Evolutionary conservation across 2,329 filamentous ascomycete species (phyloP).

Genomic region (Colletotrichum sp.): DNA sequence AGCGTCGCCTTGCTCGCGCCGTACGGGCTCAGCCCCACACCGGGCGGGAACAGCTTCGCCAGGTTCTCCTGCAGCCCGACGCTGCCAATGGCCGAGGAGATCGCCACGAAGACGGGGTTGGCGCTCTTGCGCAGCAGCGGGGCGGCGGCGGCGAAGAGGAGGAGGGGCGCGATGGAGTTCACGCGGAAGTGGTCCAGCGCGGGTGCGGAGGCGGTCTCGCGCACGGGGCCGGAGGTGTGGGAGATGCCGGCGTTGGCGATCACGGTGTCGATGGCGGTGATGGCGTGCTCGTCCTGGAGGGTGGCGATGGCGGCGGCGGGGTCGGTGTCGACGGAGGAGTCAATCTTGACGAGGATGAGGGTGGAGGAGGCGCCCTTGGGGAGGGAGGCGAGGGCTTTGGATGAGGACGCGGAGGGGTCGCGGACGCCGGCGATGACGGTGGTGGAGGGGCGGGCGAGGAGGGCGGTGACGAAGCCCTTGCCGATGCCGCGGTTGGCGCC

Average conservation of each 20-base stretch:
- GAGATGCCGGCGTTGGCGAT: conserved; percentile 57
- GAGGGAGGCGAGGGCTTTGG: conserved; percentile 37
- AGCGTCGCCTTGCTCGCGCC: conserved; percentile 24
- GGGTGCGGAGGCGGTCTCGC: conserved; percentile 30
- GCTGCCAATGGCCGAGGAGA: conserved; percentile 28
- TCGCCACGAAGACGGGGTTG: conserved; percentile 29
- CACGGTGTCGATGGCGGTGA: conserved; percentile 53
- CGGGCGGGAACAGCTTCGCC: background rate
- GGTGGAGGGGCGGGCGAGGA: conserved; percentile 4
- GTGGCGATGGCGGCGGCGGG: conserved; percentile 33
- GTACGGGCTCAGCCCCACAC: conserved; percentile 14
- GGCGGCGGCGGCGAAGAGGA: conserved; percentile 26
- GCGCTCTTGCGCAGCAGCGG: conserved; percentile 28
- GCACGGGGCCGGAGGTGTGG: background rate
- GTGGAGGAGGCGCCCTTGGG: conserved; percentile 36
- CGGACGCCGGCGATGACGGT: conserved; percentile 48
- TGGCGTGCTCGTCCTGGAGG: conserved; percentile 32
- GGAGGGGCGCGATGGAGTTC: conserved; percentile 33
- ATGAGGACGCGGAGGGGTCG: conserved; percentile 29
- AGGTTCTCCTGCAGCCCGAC: conserved; percentile 3
- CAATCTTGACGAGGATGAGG: conserved; percentile 48
- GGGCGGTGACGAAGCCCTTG: background rate
- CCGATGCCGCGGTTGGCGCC: conserved; percentile 27
- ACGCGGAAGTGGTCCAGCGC: conserved; percentile 39
- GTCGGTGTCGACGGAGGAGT: conserved; percentile 38